Percentiles rank a stretch among this genome's conserved stretches.
Evolutionary conservation across 495 filamentous ascomycete genomes (phyloP).

Genomic region (Penicillium chermesinum): DNA sequence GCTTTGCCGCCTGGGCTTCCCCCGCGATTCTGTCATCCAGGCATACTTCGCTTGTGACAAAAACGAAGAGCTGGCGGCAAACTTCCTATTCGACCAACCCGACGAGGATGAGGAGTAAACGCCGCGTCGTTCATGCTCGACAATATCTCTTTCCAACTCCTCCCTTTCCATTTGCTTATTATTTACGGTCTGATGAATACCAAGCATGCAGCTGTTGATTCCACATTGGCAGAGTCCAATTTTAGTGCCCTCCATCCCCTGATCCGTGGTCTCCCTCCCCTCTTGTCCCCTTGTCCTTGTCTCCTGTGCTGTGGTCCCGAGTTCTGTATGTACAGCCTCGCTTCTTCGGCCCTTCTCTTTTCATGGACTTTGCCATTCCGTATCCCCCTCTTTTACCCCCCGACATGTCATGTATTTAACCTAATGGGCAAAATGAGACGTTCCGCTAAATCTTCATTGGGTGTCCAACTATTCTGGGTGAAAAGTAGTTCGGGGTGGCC

Average conservation of each 20-base stretch:
- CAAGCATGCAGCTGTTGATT: conserved; percentile 26
- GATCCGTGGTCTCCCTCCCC: not conserved
- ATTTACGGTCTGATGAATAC: conserved; percentile 30
- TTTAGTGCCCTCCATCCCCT: not conserved
- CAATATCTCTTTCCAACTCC: not conserved
- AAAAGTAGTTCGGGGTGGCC: too few species aligned
- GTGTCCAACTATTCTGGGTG: too few species aligned
- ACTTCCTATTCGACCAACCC: conserved; percentile 96
- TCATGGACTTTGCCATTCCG: not conserved
- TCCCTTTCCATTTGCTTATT: conserved; percentile 9
- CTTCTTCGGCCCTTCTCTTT: conserved; percentile 2
- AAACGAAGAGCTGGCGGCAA: conserved; percentile 96
- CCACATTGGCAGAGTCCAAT: conserved; percentile 11
- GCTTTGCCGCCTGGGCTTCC: conserved; percentile 88
- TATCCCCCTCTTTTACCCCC: conserved; percentile 8
- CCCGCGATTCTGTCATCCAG: conserved; percentile 90
- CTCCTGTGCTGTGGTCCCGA: not conserved
- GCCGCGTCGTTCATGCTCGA: not conserved
- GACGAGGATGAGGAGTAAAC: conserved; percentile 71
- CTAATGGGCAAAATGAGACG: conserved; percentile 34
- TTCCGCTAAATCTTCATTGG: conserved; percentile 13
- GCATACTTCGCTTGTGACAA: conserved; percentile 99
- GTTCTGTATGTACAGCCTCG: conserved; percentile 4
- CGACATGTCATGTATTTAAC: conserved; percentile 31
- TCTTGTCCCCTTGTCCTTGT: not conserved